Evolutionary conservation across 2,329 filamentous ascomycete species (phyloP).

Genomic region (Alternaria panax): DNA sequence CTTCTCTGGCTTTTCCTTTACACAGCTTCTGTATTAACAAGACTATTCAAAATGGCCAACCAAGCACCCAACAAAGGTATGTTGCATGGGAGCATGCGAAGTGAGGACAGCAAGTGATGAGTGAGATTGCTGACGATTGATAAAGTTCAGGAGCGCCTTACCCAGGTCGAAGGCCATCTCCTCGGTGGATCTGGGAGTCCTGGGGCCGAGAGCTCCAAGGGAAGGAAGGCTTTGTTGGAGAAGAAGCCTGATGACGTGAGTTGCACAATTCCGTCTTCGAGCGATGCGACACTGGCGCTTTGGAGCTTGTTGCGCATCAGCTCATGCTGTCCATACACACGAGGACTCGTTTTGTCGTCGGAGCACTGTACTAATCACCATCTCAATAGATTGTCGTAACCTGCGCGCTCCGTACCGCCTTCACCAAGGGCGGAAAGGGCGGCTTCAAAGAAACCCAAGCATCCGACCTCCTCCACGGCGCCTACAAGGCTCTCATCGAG

Average conservation of each 20-base stretch:
- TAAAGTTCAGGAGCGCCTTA: slow-evolving; percentile 65
- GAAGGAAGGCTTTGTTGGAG: slow-evolving; percentile 55
- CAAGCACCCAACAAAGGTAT: slow-evolving; percentile 43
- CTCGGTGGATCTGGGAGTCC: slow-evolving; percentile 48
- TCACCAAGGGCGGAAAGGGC: slow-evolving; percentile 92
- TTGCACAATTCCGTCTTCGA: slow-evolving; percentile 8
- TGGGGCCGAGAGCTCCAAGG: slow-evolving; percentile 40
- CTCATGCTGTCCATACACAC: not conserved
- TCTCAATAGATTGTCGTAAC: slow-evolving; percentile 77
- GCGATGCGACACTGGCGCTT: not conserved
- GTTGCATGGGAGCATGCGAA: not conserved
- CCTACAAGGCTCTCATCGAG: slow-evolving; percentile 80
- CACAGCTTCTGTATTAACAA: slow-evolving; percentile 5
- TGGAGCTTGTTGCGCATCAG: not conserved
- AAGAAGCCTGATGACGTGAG: slow-evolving; percentile 66
- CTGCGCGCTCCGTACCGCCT: slow-evolving; percentile 85
- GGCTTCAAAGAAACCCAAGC: slow-evolving; percentile 94
- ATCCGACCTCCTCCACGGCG: slow-evolving; percentile 83
- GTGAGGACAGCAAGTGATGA: not conserved
- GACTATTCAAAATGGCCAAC: slow-evolving; percentile 44
- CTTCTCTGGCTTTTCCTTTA: slow-evolving; percentile 6
- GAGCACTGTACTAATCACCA: slow-evolving; percentile 6
- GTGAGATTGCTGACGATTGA: slow-evolving; percentile 16
- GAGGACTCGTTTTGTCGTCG: not conserved
- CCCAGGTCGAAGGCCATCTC: slow-evolving; percentile 66